Base-by-base conservation (phyloP, 352 stramenopile genomes). In the Phytophthora hibernalis region DNA sequence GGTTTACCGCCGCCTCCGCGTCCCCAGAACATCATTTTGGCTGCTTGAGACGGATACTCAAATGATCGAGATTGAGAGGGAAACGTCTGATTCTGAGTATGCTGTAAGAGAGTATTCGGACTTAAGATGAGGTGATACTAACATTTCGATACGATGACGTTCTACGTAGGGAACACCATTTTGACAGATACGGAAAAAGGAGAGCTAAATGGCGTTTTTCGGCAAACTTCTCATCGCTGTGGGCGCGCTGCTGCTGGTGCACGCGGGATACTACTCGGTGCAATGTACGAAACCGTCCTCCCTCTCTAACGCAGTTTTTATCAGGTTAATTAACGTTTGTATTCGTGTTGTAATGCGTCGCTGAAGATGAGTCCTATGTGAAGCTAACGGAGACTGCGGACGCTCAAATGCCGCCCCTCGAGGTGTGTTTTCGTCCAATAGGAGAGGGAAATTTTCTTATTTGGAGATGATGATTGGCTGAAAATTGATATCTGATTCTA, bases 251-350 rank as follows among this genome's bases (percentile, higher is more conserved):
- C 68, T 92, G 61, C 75, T 94, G 45, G 59, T 92, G 43, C 86
- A 94, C 68, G 83, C 83, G 1, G 83, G 83, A 53, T 94, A 94
- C 72, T 94, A 92, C 74, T 90, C 86, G 12, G 73, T 94, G 58
- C 76, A 92, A 58, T 94, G 86, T 94, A 80, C 52, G 79, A 63
- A 45, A 8, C 31, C 56, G 12, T 33, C 21, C 60, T 42, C 58
- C 2, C 2, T 54, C 24, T 52, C 15, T 26, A 21, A 15, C n/a
- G n/a, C 16, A 49, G 31, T 20, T 7, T 21, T 51, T 64, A 22
- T 30, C 28, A n/a, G 52, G 4, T 15, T 10, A 26, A 40, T 52
- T 66, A 45, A 48, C 24, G 40, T 30, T 50, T n/a, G 21, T 54
- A 49, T 54, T 54, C 9, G 48, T 37, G 11, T 30, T 28, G 44